phyloP scores from a whole-genome alignment of 202 grass and related monocot species.

The Setaria viridis region DNA sequence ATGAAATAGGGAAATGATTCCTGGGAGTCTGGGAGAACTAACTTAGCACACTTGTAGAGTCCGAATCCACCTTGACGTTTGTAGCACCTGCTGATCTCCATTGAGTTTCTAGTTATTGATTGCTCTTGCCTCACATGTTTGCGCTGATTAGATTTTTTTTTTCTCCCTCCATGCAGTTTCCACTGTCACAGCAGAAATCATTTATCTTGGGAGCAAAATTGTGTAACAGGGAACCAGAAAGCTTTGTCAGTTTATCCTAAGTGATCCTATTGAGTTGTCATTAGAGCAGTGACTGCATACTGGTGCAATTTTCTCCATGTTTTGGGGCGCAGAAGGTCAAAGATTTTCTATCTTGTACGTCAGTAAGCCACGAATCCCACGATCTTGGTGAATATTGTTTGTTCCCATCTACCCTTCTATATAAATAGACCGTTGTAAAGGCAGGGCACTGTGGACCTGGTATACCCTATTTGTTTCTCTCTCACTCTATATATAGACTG shows the following conservation, averaged over 20 bases:
- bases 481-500: conserved; percentile 9
- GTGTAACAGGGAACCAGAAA: conserved; percentile 34
- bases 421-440: conserved; percentile 1
- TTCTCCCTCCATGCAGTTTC: conserved; percentile 7
- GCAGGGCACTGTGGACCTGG: not conserved
- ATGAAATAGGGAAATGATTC: not conserved
- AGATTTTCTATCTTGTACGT: conserved; percentile 12
- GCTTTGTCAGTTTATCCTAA: not conserved
- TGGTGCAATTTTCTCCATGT: not conserved
- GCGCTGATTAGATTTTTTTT: conserved; percentile 12
- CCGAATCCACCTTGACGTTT: not conserved
- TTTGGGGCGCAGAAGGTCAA: conserved; percentile 20
- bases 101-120: not conserved
- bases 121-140: conserved; percentile 8
- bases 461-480: not conserved
- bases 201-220: conserved; percentile 45
- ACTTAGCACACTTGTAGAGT: not conserved
- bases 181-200: not conserved
- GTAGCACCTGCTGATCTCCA: not conserved
- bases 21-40: not conserved
- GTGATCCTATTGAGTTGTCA: not conserved
- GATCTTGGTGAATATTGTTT: conserved; percentile 34
- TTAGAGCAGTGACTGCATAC: conserved; percentile 22
- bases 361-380: conserved; percentile 12
- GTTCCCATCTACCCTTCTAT: conserved; percentile 2